Base-by-base conservation (phyloP, 73 alveolate species). In the Effrenium voratum region DNA sequence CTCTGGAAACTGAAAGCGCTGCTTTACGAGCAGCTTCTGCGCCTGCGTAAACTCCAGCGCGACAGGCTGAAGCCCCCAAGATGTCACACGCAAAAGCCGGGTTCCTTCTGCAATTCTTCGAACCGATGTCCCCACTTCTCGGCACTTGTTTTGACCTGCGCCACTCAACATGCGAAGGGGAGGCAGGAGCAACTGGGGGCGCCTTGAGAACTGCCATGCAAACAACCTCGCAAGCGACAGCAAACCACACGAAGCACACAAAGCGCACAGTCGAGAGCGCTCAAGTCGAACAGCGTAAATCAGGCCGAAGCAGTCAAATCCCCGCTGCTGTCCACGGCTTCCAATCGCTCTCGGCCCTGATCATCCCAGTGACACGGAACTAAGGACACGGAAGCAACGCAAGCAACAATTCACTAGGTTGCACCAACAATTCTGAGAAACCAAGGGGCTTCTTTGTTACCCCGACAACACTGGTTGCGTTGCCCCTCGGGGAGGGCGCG, bases 21-120 rank as follows among this genome's bases (percentile, higher is more conserved):
- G 99, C 63, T 99, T 98, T 49, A 98, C 99, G 55, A 99, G 99
- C 68, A 99, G 99, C 94, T 99, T 99, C 79, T 99, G 99, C 55
- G 99, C 99, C 55, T 99, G 93, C 95, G 99, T 99, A 28, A 5
- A 59, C 2, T 28, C 34, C 34, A 59, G 32, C 46, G 26, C 5
- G 41, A n/a, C n/a, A n/a, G n/a, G n/a, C n/a, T n/a, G n/a, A 41
- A 24, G 30, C 28, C 36, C 41, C 16, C 80, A 68, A 26, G 41
- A 26, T 1, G 28, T 2, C 38, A 68, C 38, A 36, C 46, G 41
- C 40, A 68, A 68, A 24, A 24, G 30, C 24, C 46, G 66, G 80
- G 36, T 24, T 44, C 82, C 49, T 79, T 66, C 59, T 90, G 97
- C 59, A 93, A 36, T 57, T 81, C 86, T 10, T 93, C 99, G 32